Evolutionary conservation across 768 basidiomycete genomes (phyloP).

Genomic region (Exsudoporus frostii): DNA sequence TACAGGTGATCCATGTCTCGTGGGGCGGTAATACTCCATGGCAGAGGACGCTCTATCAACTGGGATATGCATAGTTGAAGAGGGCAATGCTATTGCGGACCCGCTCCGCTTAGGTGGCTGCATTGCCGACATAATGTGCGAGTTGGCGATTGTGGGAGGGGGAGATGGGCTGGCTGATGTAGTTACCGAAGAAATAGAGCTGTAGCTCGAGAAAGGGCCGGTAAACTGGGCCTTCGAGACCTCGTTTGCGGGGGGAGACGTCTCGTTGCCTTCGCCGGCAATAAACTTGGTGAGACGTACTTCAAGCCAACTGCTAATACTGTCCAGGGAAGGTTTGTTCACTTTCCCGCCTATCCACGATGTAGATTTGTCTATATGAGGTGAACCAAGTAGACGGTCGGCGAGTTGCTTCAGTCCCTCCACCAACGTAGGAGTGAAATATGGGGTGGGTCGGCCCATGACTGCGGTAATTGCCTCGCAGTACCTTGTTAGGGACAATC

Average conservation of each 20-base stretch:
- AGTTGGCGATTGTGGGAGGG: slow-evolving; percentile 50
- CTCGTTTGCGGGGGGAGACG: slow-evolving; percentile 36
- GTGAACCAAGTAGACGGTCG: slow-evolving; percentile 72
- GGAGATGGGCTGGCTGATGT: slow-evolving; percentile 78
- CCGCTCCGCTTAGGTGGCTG: slow-evolving; percentile 58
- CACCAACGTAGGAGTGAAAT: slow-evolving; percentile 61
- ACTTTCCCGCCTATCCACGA: slow-evolving; percentile 90
- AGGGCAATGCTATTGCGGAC: slow-evolving; percentile 62
- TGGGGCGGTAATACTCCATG: slow-evolving; percentile 62
- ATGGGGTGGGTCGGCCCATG: slow-evolving; percentile 59
- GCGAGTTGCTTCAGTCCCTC: slow-evolving; percentile 76
- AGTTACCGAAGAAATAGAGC: slow-evolving; percentile 81
- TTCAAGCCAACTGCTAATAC: slow-evolving; percentile 89
- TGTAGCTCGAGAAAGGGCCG: slow-evolving; percentile 92
- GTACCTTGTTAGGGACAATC: slow-evolving; percentile 62
- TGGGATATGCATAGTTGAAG: slow-evolving; percentile 44
- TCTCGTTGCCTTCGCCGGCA: slow-evolving; percentile 77
- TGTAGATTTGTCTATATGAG: slow-evolving; percentile 69
- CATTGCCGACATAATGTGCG: slow-evolving; percentile 29
- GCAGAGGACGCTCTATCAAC: slow-evolving; percentile 77
- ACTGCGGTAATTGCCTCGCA: slow-evolving; percentile 83
- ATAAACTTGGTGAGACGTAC: slow-evolving; percentile 92
- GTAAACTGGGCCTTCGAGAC: slow-evolving; percentile 39
- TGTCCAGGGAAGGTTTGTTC: slow-evolving; percentile 87
- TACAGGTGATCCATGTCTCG: slow-evolving; percentile 49